These are phyloP conservation scores for Helichrysum umbraculigerum DNA, from an alignment of 129 eudicot species.

Conservation along the genomic window DNA sequence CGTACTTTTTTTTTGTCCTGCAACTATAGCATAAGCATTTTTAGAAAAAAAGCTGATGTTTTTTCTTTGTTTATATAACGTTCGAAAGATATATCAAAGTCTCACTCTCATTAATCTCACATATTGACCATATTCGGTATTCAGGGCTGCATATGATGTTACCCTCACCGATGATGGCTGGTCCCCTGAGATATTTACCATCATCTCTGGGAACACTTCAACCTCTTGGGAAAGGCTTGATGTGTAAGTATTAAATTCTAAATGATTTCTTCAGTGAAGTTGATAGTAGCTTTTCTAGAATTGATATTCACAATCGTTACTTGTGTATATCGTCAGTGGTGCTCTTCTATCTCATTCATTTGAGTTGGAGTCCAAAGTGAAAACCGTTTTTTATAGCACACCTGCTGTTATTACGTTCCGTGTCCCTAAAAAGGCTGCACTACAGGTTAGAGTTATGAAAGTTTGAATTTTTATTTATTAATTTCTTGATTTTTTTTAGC, in stretches of 20 bases:
- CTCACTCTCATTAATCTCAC: slow-evolving; percentile 15
- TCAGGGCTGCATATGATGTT: slow-evolving; percentile 90
- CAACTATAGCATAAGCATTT: background rate
- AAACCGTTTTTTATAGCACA: slow-evolving; percentile 60
- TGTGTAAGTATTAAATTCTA: slow-evolving; percentile 53
- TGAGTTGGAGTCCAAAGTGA: slow-evolving; percentile 69
- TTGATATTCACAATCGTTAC: slow-evolving; percentile 13
- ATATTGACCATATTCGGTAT: slow-evolving; percentile 4
- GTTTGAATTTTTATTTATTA: background rate
- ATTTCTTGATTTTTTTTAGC: too few species aligned
- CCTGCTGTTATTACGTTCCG: slow-evolving; percentile 88
- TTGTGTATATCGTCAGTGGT: slow-evolving; percentile 50
- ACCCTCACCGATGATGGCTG: slow-evolving; percentile 78
- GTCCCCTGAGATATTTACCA: slow-evolving; percentile 55
- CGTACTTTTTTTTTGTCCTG: background rate
- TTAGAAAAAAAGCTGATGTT: background rate
- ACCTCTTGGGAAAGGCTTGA: slow-evolving; percentile 94
- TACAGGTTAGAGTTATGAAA: slow-evolving; percentile 54
- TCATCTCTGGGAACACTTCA: slow-evolving; percentile 74
- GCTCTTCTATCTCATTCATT: slow-evolving; percentile 69
- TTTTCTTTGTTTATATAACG: background rate
- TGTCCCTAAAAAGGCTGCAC: slow-evolving; percentile 70
- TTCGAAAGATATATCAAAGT: background rate
- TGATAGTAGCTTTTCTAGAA: background rate
- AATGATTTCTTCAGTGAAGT: slow-evolving; percentile 7